Evolutionary conservation across 2,329 filamentous ascomycete species (phyloP).

Genomic region (Trichoderma sp.): DNA sequence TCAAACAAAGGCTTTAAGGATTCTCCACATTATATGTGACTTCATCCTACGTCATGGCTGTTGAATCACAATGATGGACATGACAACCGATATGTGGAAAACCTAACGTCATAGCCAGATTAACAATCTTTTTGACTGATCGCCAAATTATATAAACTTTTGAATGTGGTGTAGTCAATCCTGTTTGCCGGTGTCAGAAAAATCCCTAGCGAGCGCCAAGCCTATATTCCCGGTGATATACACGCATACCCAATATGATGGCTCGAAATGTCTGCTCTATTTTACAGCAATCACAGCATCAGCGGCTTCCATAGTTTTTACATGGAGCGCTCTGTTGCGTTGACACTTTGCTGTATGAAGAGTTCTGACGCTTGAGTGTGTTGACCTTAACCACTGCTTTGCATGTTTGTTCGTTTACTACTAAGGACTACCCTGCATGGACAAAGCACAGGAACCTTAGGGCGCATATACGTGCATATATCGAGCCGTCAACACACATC

Average conservation of each 20-base stretch:
- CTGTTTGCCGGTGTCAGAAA: background rate
- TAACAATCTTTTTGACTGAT: background rate
- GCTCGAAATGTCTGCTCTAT: background rate
- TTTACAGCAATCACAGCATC: background rate
- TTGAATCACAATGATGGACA: conserved; percentile 2
- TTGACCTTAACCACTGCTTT: background rate
- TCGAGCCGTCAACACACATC: background rate
- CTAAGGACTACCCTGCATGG: background rate
- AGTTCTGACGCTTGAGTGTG: background rate
- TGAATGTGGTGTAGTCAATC: background rate
- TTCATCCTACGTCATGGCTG: conserved; percentile 13
- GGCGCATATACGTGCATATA: background rate
- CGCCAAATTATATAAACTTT: background rate
- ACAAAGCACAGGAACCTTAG: background rate
- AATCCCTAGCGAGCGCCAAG: background rate
- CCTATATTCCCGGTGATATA: background rate
- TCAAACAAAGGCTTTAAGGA: background rate
- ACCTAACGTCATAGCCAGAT: conserved; percentile 8
- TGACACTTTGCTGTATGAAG: background rate
- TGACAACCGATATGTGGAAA: background rate
- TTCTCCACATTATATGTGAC: conserved; percentile 10
- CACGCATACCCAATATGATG: background rate
- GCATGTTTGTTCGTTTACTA: no score
- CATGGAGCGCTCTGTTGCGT: background rate
- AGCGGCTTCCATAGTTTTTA: background rate